A percentile compares a stretch with the other conserved stretches of the same genome.
phyloP scores from a whole-genome alignment of 495 filamentous ascomycete species.

The Neurospora sp. region DNA sequence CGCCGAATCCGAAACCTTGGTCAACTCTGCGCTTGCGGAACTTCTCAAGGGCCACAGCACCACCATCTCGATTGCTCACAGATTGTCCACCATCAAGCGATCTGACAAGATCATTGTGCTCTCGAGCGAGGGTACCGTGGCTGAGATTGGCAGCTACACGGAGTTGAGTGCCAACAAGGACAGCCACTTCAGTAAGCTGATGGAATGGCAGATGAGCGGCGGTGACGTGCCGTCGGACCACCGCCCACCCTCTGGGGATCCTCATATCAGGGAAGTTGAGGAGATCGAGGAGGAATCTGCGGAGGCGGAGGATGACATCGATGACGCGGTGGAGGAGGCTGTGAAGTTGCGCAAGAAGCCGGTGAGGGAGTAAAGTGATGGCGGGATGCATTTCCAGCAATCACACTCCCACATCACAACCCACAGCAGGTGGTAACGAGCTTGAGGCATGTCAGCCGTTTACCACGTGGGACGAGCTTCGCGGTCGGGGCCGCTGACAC shows the following conservation, averaged over 20 bases:
- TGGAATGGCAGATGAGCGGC: constrained; percentile 98
- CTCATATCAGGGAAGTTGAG: constrained; percentile 32
- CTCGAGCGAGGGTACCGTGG: constrained; percentile 70
- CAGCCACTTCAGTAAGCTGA: constrained; percentile 84
- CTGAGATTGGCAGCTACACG: constrained; percentile 76
- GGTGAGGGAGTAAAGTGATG: constrained; percentile 3
- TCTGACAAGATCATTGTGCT: constrained; percentile 89
- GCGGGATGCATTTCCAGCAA: constrained; percentile 1
- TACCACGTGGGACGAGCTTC: background rate
- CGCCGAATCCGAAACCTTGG: constrained; percentile 93
- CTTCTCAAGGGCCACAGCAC: constrained; percentile 81
- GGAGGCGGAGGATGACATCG: constrained; percentile 26
- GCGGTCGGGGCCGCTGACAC: background rate
- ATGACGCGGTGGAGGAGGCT: constrained; percentile 9
- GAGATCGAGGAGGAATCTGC: constrained; percentile 36
- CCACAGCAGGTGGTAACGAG: background rate
- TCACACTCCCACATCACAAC: background rate
- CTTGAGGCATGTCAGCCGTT: background rate
- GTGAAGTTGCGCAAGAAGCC: constrained; percentile 1
- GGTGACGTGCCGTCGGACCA: constrained; percentile 42
- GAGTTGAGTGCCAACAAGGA: constrained; percentile 59
- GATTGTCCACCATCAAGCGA: constrained; percentile 90
- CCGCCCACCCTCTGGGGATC: constrained; percentile 8
- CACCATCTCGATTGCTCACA: constrained; percentile 93
- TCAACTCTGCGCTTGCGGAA: constrained; percentile 75